These are phyloP conservation scores for Pseudogymnoascus sp. DNA, from an alignment of 2,329 filamentous ascomycete species.

Conservation along the genomic window DNA sequence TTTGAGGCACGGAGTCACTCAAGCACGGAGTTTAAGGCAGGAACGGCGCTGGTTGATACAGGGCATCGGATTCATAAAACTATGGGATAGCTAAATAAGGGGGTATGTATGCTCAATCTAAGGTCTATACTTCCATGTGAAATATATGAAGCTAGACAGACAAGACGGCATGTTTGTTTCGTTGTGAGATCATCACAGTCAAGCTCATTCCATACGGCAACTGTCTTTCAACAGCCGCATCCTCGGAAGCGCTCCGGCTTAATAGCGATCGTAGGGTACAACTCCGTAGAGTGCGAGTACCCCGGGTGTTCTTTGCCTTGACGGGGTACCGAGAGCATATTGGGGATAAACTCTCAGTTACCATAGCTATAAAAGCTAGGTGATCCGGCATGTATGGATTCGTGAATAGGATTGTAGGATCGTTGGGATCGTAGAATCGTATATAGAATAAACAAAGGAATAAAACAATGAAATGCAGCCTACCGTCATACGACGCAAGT, in stretches of 20 bases:
- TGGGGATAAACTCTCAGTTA: slow-evolving; percentile 54
- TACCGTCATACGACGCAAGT: slow-evolving; percentile 3
- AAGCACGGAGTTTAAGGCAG: slow-evolving; percentile 2
- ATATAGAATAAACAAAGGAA: not conserved
- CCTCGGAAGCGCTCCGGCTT: slow-evolving; percentile 97
- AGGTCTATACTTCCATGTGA: slow-evolving; percentile 11
- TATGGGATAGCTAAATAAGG: slow-evolving; percentile 3
- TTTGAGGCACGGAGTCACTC: not conserved
- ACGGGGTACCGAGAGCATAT: slow-evolving; percentile 79
- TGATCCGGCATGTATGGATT: slow-evolving; percentile 21
- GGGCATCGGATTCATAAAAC: slow-evolving; percentile 2
- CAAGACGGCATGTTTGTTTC: slow-evolving; percentile 4
- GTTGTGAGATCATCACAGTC: slow-evolving; percentile 60
- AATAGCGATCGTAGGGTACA: slow-evolving; percentile 68
- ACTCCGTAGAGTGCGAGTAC: slow-evolving; percentile 22
- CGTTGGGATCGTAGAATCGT: not conserved
- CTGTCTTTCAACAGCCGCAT: slow-evolving; percentile 69
- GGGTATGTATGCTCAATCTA: slow-evolving; percentile 28
- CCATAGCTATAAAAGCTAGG: slow-evolving; percentile 34
- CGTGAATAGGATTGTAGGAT: not conserved
- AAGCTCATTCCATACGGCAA: slow-evolving; percentile 86
- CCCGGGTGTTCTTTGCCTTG: slow-evolving; percentile 69
- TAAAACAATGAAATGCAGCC: slow-evolving; percentile 4
- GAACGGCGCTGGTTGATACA: not conserved
- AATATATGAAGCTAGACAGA: slow-evolving; percentile 9